Conservation (phyloP, 1,284 basidiomycete genomes). For the Violaceomyces palustris region DNA sequence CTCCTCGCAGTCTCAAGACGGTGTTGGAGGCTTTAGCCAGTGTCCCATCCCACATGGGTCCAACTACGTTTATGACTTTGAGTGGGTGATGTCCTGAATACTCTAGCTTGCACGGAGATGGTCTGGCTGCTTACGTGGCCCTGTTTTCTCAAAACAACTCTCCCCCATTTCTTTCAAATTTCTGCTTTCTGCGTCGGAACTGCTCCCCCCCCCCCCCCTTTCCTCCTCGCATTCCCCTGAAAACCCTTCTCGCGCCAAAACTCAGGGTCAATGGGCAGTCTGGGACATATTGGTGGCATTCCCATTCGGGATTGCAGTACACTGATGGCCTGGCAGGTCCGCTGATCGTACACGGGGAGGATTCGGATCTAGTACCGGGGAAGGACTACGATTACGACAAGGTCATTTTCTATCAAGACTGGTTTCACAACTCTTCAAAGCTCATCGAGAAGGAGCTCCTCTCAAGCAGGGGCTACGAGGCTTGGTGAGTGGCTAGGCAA, state of each 20-base stretch:
- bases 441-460: conserved; percentile 20
- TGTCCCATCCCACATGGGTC: conserved; percentile 44
- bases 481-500: too few relatives aligned
- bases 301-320: conserved; percentile 41
- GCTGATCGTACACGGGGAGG: conserved; percentile 45
- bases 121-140: too few relatives aligned
- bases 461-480: conserved; percentile 31
- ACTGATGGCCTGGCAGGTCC: conserved; percentile 46
- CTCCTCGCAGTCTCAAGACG: conserved; percentile 42
- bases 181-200: too few relatives aligned
- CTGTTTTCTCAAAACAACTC: too few relatives aligned
- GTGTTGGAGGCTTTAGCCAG: conserved; percentile 43
- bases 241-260: too few relatives aligned
- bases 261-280: conserved; percentile 38
- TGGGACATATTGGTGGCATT: conserved; percentile 57
- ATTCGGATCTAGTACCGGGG: conserved; percentile 46
- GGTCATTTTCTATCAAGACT: conserved; percentile 39
- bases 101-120: too few relatives aligned
- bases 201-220: too few relatives aligned
- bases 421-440: conserved; percentile 36
- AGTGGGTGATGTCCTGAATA: too few relatives aligned
- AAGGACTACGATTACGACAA: conserved; percentile 46
- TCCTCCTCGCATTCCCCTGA: too few relatives aligned
- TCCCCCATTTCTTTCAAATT: too few relatives aligned
- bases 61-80: conserved; percentile 25